These are phyloP conservation scores for Saitozyma podzolica DNA, from an alignment of 768 basidiomycete genomes.

Conservation along the genomic window DNA sequence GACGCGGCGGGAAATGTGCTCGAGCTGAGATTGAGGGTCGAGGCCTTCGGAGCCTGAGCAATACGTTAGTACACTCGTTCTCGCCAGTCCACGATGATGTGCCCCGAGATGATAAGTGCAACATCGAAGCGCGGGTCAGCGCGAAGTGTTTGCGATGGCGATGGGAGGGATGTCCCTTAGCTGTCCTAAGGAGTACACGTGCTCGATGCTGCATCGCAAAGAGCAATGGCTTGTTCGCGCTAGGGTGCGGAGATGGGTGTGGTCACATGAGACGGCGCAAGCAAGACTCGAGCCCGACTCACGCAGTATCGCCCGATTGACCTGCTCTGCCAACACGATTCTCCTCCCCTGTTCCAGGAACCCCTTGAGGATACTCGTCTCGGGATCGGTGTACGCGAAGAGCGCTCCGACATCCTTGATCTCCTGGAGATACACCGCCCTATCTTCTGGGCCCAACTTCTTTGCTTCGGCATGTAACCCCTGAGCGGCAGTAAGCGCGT, in stretches of 20 bases:
- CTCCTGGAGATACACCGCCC: constrained; percentile 66
- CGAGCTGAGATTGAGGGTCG: constrained; percentile 20
- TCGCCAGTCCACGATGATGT: no score
- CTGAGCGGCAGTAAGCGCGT: constrained; percentile 54
- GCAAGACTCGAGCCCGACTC: constrained; percentile 46
- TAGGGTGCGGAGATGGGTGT: no score
- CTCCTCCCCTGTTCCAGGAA: constrained; percentile 77
- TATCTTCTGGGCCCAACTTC: constrained; percentile 63
- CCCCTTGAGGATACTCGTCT: constrained; percentile 69
- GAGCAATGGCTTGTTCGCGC: no score
- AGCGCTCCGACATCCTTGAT: constrained; percentile 72
- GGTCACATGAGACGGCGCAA: background rate
- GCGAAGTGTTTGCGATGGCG: background rate
- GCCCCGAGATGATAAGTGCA: no score
- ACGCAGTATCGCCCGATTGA: constrained; percentile 84
- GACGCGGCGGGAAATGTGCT: constrained; percentile 23
- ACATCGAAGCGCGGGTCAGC: background rate
- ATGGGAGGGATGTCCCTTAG: no score
- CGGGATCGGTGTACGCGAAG: constrained; percentile 79
- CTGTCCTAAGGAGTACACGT: no score
- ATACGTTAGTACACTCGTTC: no score
- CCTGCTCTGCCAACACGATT: constrained; percentile 79
- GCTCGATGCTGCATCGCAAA: background rate
- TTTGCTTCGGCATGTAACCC: constrained; percentile 68
- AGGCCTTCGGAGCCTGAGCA: constrained; percentile 20